Conservation (phyloP, 2,329 filamentous ascomycete species). For the Aspergillus sp. region DNA sequence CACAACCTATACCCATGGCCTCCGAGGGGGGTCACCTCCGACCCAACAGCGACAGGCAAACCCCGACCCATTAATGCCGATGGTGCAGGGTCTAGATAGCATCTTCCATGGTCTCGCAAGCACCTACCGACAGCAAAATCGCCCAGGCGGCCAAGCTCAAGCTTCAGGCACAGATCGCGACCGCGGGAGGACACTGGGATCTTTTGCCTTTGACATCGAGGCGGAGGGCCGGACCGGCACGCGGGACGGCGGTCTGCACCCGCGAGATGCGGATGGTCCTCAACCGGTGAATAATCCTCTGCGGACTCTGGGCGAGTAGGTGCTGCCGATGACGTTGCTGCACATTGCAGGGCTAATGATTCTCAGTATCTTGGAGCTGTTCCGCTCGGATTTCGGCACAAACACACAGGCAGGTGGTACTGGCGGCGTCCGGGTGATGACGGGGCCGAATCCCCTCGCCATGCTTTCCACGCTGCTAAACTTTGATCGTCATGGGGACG, state of each 20-base stretch:
- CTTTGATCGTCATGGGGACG: slow-evolving; percentile 65
- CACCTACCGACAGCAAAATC: slow-evolving; percentile 25
- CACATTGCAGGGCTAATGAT: not conserved
- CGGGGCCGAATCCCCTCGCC: slow-evolving; percentile 44
- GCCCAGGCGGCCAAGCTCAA: not conserved
- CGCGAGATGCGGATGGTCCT: slow-evolving; percentile 54
- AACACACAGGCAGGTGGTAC: slow-evolving; percentile 13
- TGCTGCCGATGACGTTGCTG: slow-evolving; percentile 10
- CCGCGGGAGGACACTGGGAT: not conserved
- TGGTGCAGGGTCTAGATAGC: slow-evolving; percentile 43
- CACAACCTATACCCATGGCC: slow-evolving; percentile 34
- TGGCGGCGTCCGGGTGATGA: slow-evolving; percentile 26
- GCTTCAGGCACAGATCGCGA: not conserved
- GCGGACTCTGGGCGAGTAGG: slow-evolving; percentile 53
- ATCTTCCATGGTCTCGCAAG: slow-evolving; percentile 51
- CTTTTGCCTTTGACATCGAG: slow-evolving; percentile 10
- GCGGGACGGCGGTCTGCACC: slow-evolving; percentile 41
- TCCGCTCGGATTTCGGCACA: slow-evolving; percentile 26
- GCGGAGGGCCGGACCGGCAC: slow-evolving; percentile 10
- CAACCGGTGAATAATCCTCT: slow-evolving; percentile 51
- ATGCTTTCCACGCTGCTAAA: slow-evolving; percentile 47
- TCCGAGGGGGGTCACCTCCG: slow-evolving; percentile 20
- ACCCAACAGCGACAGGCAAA: slow-evolving; percentile 14
- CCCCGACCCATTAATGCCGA: slow-evolving; percentile 31
- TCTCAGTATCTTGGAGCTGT: slow-evolving; percentile 30